Conservation (phyloP, 352 stramenopile species). For the Pythium rhizo-oryzae region DNA sequence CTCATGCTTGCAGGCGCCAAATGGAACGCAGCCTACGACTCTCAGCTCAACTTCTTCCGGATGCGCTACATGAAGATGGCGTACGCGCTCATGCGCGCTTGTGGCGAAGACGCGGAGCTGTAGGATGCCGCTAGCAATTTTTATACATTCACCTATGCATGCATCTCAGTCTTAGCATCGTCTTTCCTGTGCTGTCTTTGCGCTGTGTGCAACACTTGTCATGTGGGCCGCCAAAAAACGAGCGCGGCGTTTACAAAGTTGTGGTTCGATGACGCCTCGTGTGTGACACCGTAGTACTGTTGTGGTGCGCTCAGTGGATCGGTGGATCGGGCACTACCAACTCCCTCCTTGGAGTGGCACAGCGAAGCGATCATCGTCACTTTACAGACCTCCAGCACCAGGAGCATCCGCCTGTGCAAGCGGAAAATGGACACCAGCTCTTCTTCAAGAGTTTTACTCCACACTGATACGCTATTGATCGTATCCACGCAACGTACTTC, state of each 20-base stretch:
- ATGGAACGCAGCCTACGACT: neutral
- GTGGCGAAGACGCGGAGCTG: neutral
- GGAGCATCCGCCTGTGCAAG: neutral
- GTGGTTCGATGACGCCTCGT: neutral
- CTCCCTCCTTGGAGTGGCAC: neutral
- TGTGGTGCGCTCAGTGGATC: too few species aligned
- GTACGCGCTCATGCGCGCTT: neutral
- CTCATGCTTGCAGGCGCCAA: too few species aligned
- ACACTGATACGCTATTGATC: neutral
- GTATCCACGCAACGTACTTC: neutral
- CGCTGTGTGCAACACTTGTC: neutral
- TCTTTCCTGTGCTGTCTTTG: neutral
- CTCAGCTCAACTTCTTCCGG: neutral
- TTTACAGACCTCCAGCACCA: neutral
- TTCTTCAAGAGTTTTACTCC: neutral
- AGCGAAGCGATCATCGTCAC: neutral
- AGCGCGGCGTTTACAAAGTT: neutral
- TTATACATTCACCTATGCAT: neutral
- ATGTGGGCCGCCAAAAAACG: neutral
- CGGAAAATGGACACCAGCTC: neutral
- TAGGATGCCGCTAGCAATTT: neutral
- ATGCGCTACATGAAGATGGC: neutral
- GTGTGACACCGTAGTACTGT: neutral
- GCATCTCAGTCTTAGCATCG: neutral
- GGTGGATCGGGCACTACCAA: too few species aligned